Evolutionary conservation across 2,329 filamentous ascomycete species (phyloP), one percentile per base, ranked within the genome.

Genomic region (Ophiostoma sp.): DNA sequence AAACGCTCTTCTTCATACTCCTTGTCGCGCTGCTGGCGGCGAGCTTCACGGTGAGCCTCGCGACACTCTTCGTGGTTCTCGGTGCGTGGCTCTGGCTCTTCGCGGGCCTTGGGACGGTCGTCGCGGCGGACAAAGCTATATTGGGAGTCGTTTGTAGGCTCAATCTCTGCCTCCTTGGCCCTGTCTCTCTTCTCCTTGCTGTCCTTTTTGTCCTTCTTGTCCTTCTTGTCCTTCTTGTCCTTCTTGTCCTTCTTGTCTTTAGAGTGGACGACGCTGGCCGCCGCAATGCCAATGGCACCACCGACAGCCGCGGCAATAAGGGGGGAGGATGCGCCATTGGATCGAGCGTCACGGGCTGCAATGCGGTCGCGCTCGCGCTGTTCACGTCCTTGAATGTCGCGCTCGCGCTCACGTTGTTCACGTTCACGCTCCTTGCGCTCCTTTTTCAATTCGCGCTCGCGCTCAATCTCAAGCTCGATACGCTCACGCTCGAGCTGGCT

Each of bases 401-500:
- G 33, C 17, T 69, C 36, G n/a, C 41, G 68, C 20, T 72, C 62
- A 7, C 62, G 71, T 3, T 67, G 36, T 3, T 70, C 64, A 20
- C 68, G 66, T 27, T 52, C 68, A 1, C 27, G 36, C 7, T 54
- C 17, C 33, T 44, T 6, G 36, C 41, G 41, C 31, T 69, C 44
- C 23, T 13, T 17, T n/a, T 66, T 60, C 7, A 7, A 36, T 17
- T 70, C 60, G 8, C 52, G 36, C 8, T 67, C 27, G 8, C 74
- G 73, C 54, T 73, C 71, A 6, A 67, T 69, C 10, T 70, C 75
- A 20, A 68, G 69, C n/a, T 75, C 74, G 52, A 31, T 23, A 54
- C 74, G 64, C 36, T 66, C 36, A 41, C 64, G 36, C 70, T 68
- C 64, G 73, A 74, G 68, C 73, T 68, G 44, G 39, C 23, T 52